These are phyloP conservation scores for Epichloe coenophiala DNA, from an alignment of 2,329 filamentous ascomycete species.

Conservation along the genomic window DNA sequence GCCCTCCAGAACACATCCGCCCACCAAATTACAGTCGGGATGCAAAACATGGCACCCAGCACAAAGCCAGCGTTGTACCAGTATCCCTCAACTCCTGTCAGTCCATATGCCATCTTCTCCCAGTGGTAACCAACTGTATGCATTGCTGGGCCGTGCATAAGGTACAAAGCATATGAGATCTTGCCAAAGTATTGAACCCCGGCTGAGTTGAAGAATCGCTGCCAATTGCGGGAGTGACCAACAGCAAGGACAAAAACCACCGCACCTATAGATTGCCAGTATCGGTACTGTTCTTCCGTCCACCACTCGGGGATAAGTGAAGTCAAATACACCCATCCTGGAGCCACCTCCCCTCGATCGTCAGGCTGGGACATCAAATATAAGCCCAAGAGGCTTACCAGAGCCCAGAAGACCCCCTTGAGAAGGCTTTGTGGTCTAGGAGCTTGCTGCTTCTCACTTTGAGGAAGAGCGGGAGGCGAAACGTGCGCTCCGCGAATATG, in stretches of 20 bases:
- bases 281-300: conserved; percentile 35
- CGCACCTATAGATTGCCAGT: conserved; percentile 42
- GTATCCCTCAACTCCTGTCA: conserved; percentile 32
- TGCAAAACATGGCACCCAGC: conserved; percentile 31
- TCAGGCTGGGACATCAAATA: conserved; percentile 34
- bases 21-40: conserved; percentile 39
- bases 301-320: conserved; percentile 36
- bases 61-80: conserved; percentile 33
- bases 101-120: conserved; percentile 32
- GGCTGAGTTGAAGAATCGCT: conserved; percentile 34
- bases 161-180: conserved; percentile 47
- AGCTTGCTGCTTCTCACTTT: conserved; percentile 9
- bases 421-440: conserved; percentile 1
- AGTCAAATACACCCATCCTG: conserved; percentile 37
- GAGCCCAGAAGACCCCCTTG: conserved; percentile 21
- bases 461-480: conserved; percentile 14
- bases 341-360: conserved; percentile 29
- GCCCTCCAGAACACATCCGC: conserved; percentile 43
- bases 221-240: conserved; percentile 31
- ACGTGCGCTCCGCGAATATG: conserved; percentile 32
- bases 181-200: conserved; percentile 44
- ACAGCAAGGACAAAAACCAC: conserved; percentile 38
- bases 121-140: conserved; percentile 39
- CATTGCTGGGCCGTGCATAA: conserved; percentile 44
- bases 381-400: conserved; percentile 33